These are phyloP conservation scores for Cyanodermella asteris DNA, from an alignment of 2,329 filamentous ascomycete genomes.

Conservation along the genomic window DNA sequence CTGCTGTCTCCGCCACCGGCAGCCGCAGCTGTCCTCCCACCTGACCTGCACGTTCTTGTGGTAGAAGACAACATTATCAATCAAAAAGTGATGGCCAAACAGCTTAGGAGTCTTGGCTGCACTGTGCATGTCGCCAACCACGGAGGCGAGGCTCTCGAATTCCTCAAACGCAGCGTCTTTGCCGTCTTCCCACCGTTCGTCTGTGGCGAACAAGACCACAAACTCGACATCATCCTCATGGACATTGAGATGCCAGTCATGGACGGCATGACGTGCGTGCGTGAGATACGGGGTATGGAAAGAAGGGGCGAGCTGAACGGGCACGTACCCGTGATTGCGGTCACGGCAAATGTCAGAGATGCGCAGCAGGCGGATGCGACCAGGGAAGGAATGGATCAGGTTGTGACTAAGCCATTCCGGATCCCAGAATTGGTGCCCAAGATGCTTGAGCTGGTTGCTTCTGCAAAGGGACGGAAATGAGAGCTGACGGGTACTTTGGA, in stretches of 20 bases:
- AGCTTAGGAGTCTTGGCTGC: conserved; percentile 16
- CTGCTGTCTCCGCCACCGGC: too few relatives aligned
- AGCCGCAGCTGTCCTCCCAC: too few relatives aligned
- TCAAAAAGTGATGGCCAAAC: conserved; percentile 17
- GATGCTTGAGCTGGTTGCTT: background rate
- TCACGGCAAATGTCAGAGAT: conserved; percentile 51
- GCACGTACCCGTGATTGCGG: conserved; percentile 51
- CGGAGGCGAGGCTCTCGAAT: conserved; percentile 21
- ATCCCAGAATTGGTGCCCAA: conserved; percentile 1
- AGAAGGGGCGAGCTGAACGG: conserved; percentile 34
- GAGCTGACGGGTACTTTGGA: background rate
- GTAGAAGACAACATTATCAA: conserved; percentile 25
- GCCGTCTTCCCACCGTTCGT: too few relatives aligned
- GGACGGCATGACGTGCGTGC: conserved; percentile 56
- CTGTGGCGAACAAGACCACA: conserved; percentile 2
- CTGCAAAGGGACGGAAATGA: background rate
- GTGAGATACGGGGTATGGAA: conserved; percentile 47
- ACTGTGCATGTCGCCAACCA: conserved; percentile 16
- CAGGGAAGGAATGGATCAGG: conserved; percentile 41
- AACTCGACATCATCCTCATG: conserved; percentile 41
- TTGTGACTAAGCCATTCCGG: conserved; percentile 3
- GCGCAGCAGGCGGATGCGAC: conserved; percentile 53
- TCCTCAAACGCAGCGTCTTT: conserved; percentile 12
- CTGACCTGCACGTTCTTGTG: conserved; percentile 13
- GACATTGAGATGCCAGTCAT: conserved; percentile 70